Evolutionary conservation across 2,329 filamentous ascomycete species (phyloP), one percentile per base, ranked within the genome.

Genomic region (Pseudogymnoascus sp.): DNA sequence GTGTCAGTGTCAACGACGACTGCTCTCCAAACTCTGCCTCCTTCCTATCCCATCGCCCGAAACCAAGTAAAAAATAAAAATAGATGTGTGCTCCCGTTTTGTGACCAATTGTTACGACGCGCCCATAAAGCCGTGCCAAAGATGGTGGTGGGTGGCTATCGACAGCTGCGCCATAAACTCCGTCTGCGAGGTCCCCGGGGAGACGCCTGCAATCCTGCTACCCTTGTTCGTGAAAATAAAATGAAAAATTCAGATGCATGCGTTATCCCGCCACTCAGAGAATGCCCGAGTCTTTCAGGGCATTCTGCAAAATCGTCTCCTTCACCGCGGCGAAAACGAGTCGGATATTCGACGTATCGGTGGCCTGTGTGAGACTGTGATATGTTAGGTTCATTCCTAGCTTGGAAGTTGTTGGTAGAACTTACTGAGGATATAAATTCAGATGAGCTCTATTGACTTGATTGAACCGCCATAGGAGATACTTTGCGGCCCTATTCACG

Each of bases 271-370:
- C 47, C 29, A 35, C 62, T 88, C 76, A 92, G 69, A 99, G 84
- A 74, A 99, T 97, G 68, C 94, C 94, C 21, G 94, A 97, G 75
- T 99, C 94, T 78, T 96, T 97, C 68, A 99, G 83, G 57, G 94
- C 94, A 74, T 99, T 99, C 76, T 97, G 96, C 68, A 99, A 79
- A 71, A 99, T 99, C 35, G 94, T 99, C 77, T 99, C 94, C 75
- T 99, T 99, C 64, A 99, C 94, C 7, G 94, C 94, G 35, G 93
- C 94, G 76, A 99, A 99, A 57, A 99, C 94, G 37, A 99, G 83
- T 66, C 94, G 90, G 71, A 99, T 97, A 72, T 99, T 99, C 60
- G 92, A 97, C 3, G 94, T 99, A 74, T 99, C 94, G 66, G 94
- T 99, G 50, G 94, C 94, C 88, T 99, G 94, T 35, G 94, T 99